A percentile compares a stretch with the other conserved stretches of the same genome.
Conservation (phyloP, 2,329 filamentous ascomycete species). For the Xylariaceae sp. region DNA sequence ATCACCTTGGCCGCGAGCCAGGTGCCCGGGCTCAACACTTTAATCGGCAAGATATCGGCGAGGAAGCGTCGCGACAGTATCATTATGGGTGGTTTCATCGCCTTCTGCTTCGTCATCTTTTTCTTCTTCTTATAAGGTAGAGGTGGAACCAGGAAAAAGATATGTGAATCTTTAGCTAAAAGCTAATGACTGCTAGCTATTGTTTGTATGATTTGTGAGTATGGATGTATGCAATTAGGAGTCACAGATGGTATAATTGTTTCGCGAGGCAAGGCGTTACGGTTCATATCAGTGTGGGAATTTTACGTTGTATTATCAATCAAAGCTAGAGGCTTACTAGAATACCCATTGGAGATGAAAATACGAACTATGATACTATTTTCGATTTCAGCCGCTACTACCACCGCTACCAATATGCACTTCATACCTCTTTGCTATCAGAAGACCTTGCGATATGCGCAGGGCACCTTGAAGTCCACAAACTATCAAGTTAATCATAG, state of each 20-base stretch:
- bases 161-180: background rate
- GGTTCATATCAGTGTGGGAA: constrained; percentile 11
- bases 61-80: constrained; percentile 95
- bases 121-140: constrained; percentile 71
- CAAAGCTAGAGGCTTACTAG: background rate
- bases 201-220: constrained; percentile 18
- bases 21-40: constrained; percentile 88
- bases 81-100: constrained; percentile 90
- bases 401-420: background rate
- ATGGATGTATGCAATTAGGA: constrained; percentile 16
- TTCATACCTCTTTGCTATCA: too few relatives aligned
- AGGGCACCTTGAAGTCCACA: too few relatives aligned
- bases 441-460: too few relatives aligned
- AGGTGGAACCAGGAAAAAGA: background rate
- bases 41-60: constrained; percentile 90
- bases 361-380: background rate
- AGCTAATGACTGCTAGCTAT: background rate
- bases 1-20: constrained; percentile 90
- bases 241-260: constrained; percentile 19
- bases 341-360: constrained; percentile 7
- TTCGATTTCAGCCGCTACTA: background rate
- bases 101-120: constrained; percentile 86
- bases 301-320: constrained; percentile 16
- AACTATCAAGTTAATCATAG: too few relatives aligned
- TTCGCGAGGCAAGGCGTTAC: constrained; percentile 27